Base-by-base conservation (phyloP, 2,329 filamentous ascomycete species). In the Botrytis elliptica region DNA sequence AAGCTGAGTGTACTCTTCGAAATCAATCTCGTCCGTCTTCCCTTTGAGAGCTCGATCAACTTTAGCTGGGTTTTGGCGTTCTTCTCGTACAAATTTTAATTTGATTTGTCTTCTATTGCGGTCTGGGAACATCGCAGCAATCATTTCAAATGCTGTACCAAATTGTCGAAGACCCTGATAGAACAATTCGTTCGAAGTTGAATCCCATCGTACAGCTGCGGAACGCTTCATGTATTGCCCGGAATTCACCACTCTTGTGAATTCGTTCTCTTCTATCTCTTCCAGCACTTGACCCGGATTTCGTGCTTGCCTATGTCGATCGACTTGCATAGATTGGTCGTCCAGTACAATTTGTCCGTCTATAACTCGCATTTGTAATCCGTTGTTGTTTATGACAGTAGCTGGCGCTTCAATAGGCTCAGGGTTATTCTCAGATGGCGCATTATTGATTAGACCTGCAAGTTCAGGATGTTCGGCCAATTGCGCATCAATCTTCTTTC, bases 131-230 rank as follows among this genome's bases (percentile, higher is more conserved):
- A 94, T 90, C 78, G 89, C 88, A 74, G 88, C 87, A 78, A 97
- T 94, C 83, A 93, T 93, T 81, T 91, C 88, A 80, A 96, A 97
- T 80, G 95, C 93, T 1, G 92, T 95, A 73, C 93, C 93, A 79
- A 94, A 95, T 86, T 91, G 92, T 73, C 86, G 84, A 2, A 97
- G 85, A 1, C 89, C 91, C 42, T 90, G 87, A 84, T 94, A 96
- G 83, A 96, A 96, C 63, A 88, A 85, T 72, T 92, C 90, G 5
- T 92, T 95, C 74, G 91, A 88, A 20, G 88, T 87, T n/a, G 88
- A 86, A 68, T 86, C 89, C 93, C 93, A 97, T 46, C 88, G 85
- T 77, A 91, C 89, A 40, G 88, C 85, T 73, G 90, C 88, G 82
- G 88, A 84, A 79, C 89, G 83, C 80, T 92, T 91, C 80, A 88